Conservation (phyloP, 106 monocot species). For the Ottelia alismoides region DNA sequence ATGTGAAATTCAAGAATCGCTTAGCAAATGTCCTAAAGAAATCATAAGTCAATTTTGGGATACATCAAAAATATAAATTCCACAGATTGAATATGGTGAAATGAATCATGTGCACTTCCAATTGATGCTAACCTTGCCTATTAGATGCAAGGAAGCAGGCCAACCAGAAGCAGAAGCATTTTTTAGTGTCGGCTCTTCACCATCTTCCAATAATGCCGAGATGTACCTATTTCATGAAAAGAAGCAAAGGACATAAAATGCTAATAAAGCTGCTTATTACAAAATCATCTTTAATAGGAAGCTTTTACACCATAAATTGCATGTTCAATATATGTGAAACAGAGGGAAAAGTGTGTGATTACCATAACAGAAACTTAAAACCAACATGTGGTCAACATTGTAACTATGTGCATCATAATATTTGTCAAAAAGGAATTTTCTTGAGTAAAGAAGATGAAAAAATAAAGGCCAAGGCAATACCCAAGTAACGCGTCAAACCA, state of each 20-base stretch:
- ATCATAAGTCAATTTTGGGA: too few relatives aligned
- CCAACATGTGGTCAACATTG: background rate
- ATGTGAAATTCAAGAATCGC: too few relatives aligned
- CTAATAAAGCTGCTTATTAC: too few relatives aligned
- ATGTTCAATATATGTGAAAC: too few relatives aligned
- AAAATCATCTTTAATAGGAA: too few relatives aligned
- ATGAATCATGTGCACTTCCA: too few relatives aligned
- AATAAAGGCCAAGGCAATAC: conserved; percentile 52
- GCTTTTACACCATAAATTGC: too few relatives aligned
- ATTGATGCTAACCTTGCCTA: conserved; percentile 88
- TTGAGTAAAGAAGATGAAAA: too few relatives aligned
- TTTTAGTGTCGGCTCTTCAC: conserved; percentile 52
- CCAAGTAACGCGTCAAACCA: conserved; percentile 99
- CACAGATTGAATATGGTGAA: too few relatives aligned
- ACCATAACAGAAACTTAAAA: too few relatives aligned
- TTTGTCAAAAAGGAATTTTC: background rate
- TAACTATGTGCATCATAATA: background rate
- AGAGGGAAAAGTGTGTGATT: background rate
- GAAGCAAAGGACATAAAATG: background rate
- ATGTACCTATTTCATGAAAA: conserved; percentile 62
- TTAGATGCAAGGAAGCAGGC: conserved; percentile 95
- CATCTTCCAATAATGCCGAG: conserved; percentile 73
- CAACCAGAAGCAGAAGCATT: conserved; percentile 68
- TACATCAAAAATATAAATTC: too few relatives aligned
- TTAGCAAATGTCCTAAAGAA: too few relatives aligned